Percentiles rank a stretch among this genome's conserved stretches.
phyloP scores from a whole-genome alignment of 345 rosid genomes.

The Brassica incana region DNA sequence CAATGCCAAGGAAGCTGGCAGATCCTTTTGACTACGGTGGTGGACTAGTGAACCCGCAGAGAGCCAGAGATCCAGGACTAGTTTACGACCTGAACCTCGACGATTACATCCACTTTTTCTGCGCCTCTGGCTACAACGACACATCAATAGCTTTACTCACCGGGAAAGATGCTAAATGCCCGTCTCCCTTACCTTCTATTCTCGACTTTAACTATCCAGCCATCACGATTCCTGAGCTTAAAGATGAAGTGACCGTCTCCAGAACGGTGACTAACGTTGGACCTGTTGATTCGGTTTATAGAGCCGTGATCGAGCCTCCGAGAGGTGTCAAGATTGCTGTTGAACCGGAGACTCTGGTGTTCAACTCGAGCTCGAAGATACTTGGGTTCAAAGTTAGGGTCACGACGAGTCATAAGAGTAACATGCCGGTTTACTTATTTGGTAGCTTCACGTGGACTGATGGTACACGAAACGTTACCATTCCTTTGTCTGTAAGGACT shows the following conservation, averaged over 20 bases:
- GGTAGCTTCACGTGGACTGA: constrained; percentile 36
- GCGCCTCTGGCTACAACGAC: constrained; percentile 21
- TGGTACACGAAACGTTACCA: constrained; percentile 29
- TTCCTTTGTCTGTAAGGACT: constrained; percentile 36
- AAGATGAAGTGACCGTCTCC: not conserved
- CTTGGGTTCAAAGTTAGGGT: constrained; percentile 27
- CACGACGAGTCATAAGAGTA: constrained; percentile 21
- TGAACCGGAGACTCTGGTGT: constrained; percentile 27
- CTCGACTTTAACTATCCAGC: constrained; percentile 32
- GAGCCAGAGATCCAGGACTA: constrained; percentile 32
- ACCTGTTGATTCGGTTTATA: constrained; percentile 34
- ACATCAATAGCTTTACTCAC: not conserved
- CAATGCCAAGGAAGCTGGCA: constrained; percentile 14
- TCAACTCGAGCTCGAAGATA: constrained; percentile 6
- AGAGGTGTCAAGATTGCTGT: constrained; percentile 11
- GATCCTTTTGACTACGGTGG: constrained; percentile 34
- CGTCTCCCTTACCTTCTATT: constrained; percentile 24
- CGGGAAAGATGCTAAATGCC: constrained; percentile 15
- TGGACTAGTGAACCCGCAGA: constrained; percentile 26
- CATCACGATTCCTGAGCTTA: constrained; percentile 30
- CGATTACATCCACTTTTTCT: constrained; percentile 23
- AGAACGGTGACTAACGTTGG: constrained; percentile 35
- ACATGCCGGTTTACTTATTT: constrained; percentile 9
- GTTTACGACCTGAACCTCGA: constrained; percentile 36
- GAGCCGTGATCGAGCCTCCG: constrained; percentile 18